Percentiles rank a stretch among this genome's conserved stretches.
phyloP scores from a whole-genome alignment of 495 filamentous ascomycete species.

The Articulospora tetracladia region DNA sequence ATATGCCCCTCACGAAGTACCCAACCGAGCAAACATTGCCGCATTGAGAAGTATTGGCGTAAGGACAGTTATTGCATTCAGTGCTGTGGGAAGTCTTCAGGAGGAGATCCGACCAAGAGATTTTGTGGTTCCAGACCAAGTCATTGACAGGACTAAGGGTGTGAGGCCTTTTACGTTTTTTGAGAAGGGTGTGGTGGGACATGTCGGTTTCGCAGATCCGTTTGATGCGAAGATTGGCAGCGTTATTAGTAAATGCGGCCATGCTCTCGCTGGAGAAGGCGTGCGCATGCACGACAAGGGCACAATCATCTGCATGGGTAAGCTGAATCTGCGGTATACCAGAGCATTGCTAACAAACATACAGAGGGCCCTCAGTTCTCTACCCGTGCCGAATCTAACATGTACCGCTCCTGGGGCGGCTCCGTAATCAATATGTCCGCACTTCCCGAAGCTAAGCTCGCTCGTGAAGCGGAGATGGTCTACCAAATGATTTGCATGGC shows the following conservation, averaged over 20 bases:
- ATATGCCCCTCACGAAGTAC: slow-evolving; percentile 87
- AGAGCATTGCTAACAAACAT: slow-evolving; percentile 30
- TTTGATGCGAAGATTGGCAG: slow-evolving; percentile 68
- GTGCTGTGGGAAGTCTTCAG: slow-evolving; percentile 87
- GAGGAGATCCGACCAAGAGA: slow-evolving; percentile 92
- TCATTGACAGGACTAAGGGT: slow-evolving; percentile 95
- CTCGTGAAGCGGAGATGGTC: slow-evolving; percentile 90
- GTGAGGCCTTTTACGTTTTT: slow-evolving; percentile 92
- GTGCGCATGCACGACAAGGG: slow-evolving; percentile 75
- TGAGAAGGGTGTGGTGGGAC: slow-evolving; percentile 86
- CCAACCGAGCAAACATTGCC: slow-evolving; percentile 89
- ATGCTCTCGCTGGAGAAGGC: slow-evolving; percentile 72
- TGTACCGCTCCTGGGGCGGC: slow-evolving; percentile 91
- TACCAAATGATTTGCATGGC: slow-evolving; percentile 99
- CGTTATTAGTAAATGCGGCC: slow-evolving; percentile 68
- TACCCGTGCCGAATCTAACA: slow-evolving; percentile 90
- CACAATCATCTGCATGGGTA: slow-evolving; percentile 76
- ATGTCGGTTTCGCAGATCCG: slow-evolving; percentile 93
- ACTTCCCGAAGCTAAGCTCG: slow-evolving; percentile 94
- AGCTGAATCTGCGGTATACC: not conserved
- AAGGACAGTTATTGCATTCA: slow-evolving; percentile 86
- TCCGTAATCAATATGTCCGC: slow-evolving; percentile 96
- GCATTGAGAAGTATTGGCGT: slow-evolving; percentile 88
- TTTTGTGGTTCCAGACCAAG: slow-evolving; percentile 92
- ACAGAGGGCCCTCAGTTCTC: slow-evolving; percentile 86